Percentiles rank a stretch among this genome's conserved stretches.
phyloP scores from a whole-genome alignment of 805 yeast genomes.

The Candida michaelii region DNA sequence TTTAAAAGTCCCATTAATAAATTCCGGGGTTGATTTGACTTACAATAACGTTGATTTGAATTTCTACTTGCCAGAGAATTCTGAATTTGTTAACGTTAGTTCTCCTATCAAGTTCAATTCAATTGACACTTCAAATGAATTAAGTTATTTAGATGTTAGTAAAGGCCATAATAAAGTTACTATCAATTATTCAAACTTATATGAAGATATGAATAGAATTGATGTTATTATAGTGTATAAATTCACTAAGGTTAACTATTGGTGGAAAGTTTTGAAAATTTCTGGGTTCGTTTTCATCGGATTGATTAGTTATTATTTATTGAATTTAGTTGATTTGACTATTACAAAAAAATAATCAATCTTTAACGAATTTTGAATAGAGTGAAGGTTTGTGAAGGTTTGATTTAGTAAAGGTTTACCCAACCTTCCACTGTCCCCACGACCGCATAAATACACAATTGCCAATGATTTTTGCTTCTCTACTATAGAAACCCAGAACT shows the following conservation, averaged over 20 bases:
- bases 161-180: conserved; percentile 77
- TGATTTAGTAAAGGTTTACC: too few species aligned
- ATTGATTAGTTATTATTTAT: conserved; percentile 51
- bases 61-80: conserved; percentile 85
- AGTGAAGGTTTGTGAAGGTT: too few species aligned
- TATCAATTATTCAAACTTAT: conserved; percentile 56
- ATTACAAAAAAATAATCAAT: too few species aligned
- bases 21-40: conserved; percentile 67
- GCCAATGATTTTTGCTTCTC: too few species aligned
- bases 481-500: too few species aligned
- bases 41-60: conserved; percentile 62
- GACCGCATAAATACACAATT: too few species aligned
- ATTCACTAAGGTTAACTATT: conserved; percentile 52
- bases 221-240: conserved; percentile 63
- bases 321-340: conserved; percentile 34
- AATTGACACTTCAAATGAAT: conserved; percentile 33
- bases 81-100: conserved; percentile 55
- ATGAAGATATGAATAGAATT: conserved; percentile 63
- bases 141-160: conserved; percentile 70
- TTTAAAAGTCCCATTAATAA: conserved; percentile 67
- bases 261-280: conserved; percentile 65
- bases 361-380: too few species aligned
- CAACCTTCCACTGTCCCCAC: too few species aligned
- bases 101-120: conserved; percentile 51
- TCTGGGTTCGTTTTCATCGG: conserved; percentile 63